phyloP scores from a whole-genome alignment of 2,329 filamentous ascomycete species.

The Fusarium haematococcum region DNA sequence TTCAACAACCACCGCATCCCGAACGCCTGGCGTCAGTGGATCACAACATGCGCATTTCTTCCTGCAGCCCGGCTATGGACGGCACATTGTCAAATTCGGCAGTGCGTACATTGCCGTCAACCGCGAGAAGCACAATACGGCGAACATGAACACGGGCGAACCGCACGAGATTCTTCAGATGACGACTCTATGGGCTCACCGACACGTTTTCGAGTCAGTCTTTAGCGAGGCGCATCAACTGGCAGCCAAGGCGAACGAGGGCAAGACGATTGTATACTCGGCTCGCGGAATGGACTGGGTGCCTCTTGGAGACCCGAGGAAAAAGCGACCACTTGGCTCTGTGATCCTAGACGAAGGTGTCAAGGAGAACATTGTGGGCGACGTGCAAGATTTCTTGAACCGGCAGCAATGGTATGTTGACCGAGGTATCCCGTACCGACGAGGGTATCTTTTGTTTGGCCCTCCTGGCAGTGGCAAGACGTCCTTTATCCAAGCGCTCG shows the following conservation, averaged over 20 bases:
- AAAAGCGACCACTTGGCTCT: constrained; percentile 88
- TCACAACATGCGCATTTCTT: constrained; percentile 84
- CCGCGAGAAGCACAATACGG: constrained; percentile 85
- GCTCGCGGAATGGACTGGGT: constrained; percentile 87
- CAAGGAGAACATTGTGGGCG: constrained; percentile 81
- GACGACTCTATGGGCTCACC: constrained; percentile 90
- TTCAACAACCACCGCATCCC: constrained; percentile 69
- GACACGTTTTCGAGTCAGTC: constrained; percentile 89
- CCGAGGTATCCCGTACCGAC: constrained; percentile 91
- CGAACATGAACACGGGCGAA: constrained; percentile 83
- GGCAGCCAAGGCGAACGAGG: constrained; percentile 83
- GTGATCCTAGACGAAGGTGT: constrained; percentile 88
- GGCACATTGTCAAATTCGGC: constrained; percentile 87
- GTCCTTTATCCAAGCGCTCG: constrained; percentile 94
- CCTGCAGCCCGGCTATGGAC: constrained; percentile 90
- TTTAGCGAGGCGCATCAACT: constrained; percentile 88
- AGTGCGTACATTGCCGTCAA: constrained; percentile 90
- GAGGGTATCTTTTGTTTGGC: constrained; percentile 89
- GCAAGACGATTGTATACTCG: constrained; percentile 93
- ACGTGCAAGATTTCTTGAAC: constrained; percentile 84
- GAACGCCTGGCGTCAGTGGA: constrained; percentile 70
- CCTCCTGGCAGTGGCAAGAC: constrained; percentile 94
- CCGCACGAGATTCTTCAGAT: constrained; percentile 95
- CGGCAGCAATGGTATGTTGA: constrained; percentile 91
- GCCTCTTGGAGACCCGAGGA: constrained; percentile 83